A percentile compares a stretch with the other conserved stretches of the same genome.
Conservation (phyloP, 164 flowering plant genomes). For the Magnolia kwangsiensis region DNA sequence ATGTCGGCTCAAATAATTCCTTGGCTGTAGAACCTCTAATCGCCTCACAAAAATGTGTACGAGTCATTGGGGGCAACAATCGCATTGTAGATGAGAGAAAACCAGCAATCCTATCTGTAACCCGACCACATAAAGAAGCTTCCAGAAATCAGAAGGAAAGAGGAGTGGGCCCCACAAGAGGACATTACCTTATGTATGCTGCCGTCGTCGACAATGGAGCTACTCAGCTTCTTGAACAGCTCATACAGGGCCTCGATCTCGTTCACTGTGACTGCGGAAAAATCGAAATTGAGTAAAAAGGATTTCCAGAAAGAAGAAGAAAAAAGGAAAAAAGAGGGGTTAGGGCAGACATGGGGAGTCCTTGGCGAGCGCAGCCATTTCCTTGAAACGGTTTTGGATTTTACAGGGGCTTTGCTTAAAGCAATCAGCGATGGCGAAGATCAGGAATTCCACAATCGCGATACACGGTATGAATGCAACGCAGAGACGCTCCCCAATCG, state of each 20-base stretch:
- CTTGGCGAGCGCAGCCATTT: conserved; percentile 31
- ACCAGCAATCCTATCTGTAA: too few species aligned
- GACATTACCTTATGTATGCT: conserved; percentile 36
- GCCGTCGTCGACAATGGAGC: conserved; percentile 64
- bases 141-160: too few species aligned
- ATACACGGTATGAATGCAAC: conserved; percentile 31
- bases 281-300: background rate
- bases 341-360: conserved; percentile 31
- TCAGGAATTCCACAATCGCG: conserved; percentile 24
- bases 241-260: conserved; percentile 71
- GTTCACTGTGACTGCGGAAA: conserved; percentile 50
- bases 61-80: too few species aligned
- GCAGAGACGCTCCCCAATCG: conserved; percentile 36
- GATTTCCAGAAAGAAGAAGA: background rate
- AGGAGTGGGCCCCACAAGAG: background rate
- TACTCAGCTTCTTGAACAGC: conserved; percentile 65
- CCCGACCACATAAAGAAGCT: too few species aligned
- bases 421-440: conserved; percentile 31
- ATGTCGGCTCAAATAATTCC: too few species aligned
- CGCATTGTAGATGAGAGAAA: too few species aligned
- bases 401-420: conserved; percentile 17
- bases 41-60: too few species aligned
- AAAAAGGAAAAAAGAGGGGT: background rate
- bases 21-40: too few species aligned
- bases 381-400: conserved; percentile 12